phyloP scores from a whole-genome alignment of 1,284 basidiomycete genomes.

The Rhodofomes roseus region DNA sequence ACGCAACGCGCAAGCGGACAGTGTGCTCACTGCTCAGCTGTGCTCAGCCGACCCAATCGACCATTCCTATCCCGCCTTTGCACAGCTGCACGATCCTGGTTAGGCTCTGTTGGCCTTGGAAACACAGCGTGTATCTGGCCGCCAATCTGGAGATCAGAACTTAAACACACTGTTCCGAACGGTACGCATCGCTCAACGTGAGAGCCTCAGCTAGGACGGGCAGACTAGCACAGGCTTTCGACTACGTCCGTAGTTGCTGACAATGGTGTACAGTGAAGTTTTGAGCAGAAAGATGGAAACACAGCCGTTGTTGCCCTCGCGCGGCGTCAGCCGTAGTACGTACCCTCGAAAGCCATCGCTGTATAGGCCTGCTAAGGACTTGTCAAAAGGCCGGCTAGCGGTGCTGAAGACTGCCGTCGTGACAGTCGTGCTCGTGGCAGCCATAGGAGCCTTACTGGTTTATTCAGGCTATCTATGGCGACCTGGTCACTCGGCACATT shows the following conservation, averaged over 20 bases:
- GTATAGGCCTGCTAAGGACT: not conserved
- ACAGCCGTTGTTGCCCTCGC: constrained; percentile 1
- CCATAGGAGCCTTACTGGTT: not conserved
- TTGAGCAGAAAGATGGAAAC: not conserved
- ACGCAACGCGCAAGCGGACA: not conserved
- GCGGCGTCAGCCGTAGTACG: not conserved
- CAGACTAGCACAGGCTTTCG: not conserved
- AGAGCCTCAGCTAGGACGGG: not conserved
- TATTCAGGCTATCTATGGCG: not conserved
- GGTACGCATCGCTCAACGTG: not conserved
- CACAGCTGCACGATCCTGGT: not conserved
- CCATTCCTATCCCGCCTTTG: not conserved
- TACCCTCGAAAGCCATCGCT: not conserved
- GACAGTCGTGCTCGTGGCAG: not conserved
- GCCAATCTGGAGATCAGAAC: not conserved
- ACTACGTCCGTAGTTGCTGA: not conserved
- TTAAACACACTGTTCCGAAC: not conserved
- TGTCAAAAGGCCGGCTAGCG: not conserved
- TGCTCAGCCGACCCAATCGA: not conserved
- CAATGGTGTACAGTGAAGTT: not conserved
- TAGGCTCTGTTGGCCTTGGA: not conserved
- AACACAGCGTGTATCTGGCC: not conserved
- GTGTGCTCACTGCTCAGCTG: not conserved
- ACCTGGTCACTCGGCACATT: not conserved
- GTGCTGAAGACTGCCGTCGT: not conserved